Base-by-base conservation (phyloP, 2,329 filamentous ascomycete species). In the Herpomyces periplanetae region DNA sequence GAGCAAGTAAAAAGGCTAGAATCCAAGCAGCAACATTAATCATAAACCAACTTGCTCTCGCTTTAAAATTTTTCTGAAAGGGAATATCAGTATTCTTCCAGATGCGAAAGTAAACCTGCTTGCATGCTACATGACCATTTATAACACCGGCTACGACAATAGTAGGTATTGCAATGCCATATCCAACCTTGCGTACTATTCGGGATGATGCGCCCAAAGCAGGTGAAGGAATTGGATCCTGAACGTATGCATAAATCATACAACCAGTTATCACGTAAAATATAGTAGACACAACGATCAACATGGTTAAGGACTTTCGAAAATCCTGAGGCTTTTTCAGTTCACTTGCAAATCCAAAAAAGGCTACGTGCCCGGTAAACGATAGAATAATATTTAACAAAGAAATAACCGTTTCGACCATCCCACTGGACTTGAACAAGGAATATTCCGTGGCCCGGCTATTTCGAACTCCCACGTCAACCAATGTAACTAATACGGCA, bases 121-220 rank as follows among this genome's bases (percentile, higher is more conserved):
- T 62, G 21, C 44, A 45, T 2, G 54, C 55, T 2, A 65, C 51
- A 23, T 59, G 51, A 6, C 50, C 57, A 30, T 62, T 58, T 25
- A 68, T 59, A 4, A 64, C 57, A 20, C 60, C 61, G 0, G 59
- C 55, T 19, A 68, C 51, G 18, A 66, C 41, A 22, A 66, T 65
- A 2, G 61, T 65, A 7, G 59, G 59, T 2, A 60, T 43, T 1
- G 60, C 60, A 23, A 66, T 41, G 10, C 55, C 58, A 36, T 55
- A 66, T 6, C 59, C 57, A 5, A 60, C 38, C 30, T 63, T 63
- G 10, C 49, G 43, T 17, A 65, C 37, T 0, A 45, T 29, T 2
- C 32, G 32, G 3, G 45, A 43, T 4, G 58, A 50, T 0, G 57
- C 61, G 4, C 55, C 51, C 1, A 69, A 44, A 0, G 62, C 61